These are phyloP conservation scores for Knoxia roxburghii DNA, from an alignment of 257 asterid species.

Conservation along the genomic window DNA sequence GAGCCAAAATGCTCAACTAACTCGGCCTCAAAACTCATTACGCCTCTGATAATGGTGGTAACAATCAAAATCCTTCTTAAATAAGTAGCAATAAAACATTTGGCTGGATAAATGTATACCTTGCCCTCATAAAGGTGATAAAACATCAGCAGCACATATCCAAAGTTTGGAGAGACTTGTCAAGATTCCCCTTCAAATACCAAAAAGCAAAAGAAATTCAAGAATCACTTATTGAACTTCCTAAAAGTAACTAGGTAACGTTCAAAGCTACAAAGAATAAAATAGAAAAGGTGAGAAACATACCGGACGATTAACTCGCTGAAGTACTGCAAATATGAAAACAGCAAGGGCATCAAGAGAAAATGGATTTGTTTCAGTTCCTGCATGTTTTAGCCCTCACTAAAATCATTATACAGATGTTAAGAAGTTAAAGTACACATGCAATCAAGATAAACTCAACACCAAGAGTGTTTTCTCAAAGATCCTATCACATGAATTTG, in stretches of 20 bases:
- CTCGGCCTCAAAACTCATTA: constrained; percentile 70
- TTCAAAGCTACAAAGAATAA: constrained; percentile 4
- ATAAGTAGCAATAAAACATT: constrained; percentile 6
- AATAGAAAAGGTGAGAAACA: constrained; percentile 18
- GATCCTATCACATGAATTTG: neutral
- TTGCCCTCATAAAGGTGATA: constrained; percentile 91
- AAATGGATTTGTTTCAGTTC: constrained; percentile 85
- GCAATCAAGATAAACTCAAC: neutral
- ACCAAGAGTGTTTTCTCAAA: neutral
- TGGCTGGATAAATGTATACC: constrained; percentile 38
- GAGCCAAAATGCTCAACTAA: constrained; percentile 88
- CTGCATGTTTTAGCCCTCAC: constrained; percentile 32
- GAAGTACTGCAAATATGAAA: constrained; percentile 74
- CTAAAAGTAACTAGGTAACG: constrained; percentile 9
- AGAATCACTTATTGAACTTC: constrained; percentile 10
- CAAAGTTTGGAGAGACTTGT: constrained; percentile 83
- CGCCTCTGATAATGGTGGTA: constrained; percentile 52
- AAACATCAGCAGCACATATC: constrained; percentile 84
- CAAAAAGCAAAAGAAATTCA: constrained; percentile 21
- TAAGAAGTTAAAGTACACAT: neutral
- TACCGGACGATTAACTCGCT: constrained; percentile 93
- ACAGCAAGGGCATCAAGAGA: constrained; percentile 91
- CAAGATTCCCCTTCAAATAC: constrained; percentile 80
- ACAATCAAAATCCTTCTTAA: constrained; percentile 3
- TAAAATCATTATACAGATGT: constrained; percentile 1